Conservation (phyloP, 805 yeast genomes). For the Hanseniaspora occidentalis region DNA sequence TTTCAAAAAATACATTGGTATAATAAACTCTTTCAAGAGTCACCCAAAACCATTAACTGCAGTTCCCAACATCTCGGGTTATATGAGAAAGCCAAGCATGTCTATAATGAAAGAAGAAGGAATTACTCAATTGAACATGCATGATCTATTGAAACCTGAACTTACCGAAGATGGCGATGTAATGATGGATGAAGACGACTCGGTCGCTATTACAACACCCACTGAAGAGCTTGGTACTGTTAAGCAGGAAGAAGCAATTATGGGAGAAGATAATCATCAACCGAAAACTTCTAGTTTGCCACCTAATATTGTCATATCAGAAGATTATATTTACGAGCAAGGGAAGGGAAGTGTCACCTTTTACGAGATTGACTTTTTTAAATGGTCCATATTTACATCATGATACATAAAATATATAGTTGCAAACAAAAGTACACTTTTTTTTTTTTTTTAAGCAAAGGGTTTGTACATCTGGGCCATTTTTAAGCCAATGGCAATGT, state of each 20-base stretch:
- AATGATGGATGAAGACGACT: constrained; percentile 12
- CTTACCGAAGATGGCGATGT: constrained; percentile 8
- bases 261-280: too few species aligned
- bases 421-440: background rate
- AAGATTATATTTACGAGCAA: constrained; percentile 17
- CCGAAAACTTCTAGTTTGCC: too few species aligned
- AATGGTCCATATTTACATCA: constrained; percentile 17
- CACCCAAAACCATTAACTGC: constrained; percentile 1
- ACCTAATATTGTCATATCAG: constrained; percentile 18
- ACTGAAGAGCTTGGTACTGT: background rate
- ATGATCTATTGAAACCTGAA: constrained; percentile 20
- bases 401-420: too few species aligned
- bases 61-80: background rate
- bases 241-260: background rate
- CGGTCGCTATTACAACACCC: background rate
- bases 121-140: constrained; percentile 21
- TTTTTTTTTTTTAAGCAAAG: background rate
- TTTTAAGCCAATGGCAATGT: constrained; percentile 69
- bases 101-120: constrained; percentile 24
- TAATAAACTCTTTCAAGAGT: background rate
- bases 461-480: constrained; percentile 32
- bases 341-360: constrained; percentile 14
- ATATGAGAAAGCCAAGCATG: constrained; percentile 18
- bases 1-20: background rate
- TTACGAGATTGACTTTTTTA: constrained; percentile 11